Base-by-base conservation (phyloP, 2,329 filamentous ascomycete species). In the Hysterium pulicare region DNA sequence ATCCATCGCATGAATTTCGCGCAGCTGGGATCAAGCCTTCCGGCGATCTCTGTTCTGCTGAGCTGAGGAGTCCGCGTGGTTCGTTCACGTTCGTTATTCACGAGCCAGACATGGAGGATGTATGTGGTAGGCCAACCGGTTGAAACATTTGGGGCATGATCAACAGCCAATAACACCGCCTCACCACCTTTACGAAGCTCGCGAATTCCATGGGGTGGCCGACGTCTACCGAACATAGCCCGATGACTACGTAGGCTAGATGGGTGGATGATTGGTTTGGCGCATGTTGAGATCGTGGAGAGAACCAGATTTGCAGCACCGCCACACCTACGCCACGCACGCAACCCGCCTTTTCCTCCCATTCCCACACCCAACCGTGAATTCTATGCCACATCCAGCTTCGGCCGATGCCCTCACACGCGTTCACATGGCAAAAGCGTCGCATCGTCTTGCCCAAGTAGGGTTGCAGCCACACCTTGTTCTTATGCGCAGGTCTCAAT, bases 331-430 rank as follows among this genome's bases (percentile, higher is more conserved):
- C 24, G 24, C 24, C 24, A 28, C 24, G 23, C 82, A 82, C 48
- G 80, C 78, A 0, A 74, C 77, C 5, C 75, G 74, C 0, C 68
- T 81, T 28, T 83, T 82, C 45, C 78, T 79, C 1, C 70, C 81
- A 47, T 81, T 72, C 48, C 61, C 71, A 2, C 70, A 77, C 47
- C 78, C 82, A 60, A 76, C 16, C 68, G 66, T 10, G 62, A 61
- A 63, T 7, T 77, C 81, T 50, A 66, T 79, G 45, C 82, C 82
- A 60, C 81, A 81, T 35, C 73, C 81, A 5, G 79, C 82, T 55
- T 83, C 78, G 79, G 76, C 72, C 42, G 76, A 56, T 82, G 39
- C 77, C 75, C 50, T 53, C 82, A 43, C 79, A 80, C 13, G 74
- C 66, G 42, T 78, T 80, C 44, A 79, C 43, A 33, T 41, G n/a